phyloP scores from a whole-genome alignment of 2,329 filamentous ascomycete species.

The Monosporascus cannonballus region DNA sequence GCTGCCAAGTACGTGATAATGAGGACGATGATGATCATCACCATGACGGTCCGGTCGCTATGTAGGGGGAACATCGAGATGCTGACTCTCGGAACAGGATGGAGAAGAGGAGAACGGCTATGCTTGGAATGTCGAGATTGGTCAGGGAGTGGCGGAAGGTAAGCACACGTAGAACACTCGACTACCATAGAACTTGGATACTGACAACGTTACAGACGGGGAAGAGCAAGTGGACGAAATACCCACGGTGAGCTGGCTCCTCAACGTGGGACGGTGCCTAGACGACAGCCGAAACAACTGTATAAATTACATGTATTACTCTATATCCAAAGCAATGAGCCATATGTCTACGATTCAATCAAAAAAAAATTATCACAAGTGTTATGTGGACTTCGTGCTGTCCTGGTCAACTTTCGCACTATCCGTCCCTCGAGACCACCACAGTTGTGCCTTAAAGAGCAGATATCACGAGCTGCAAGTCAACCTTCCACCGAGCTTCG shows the following conservation, averaged over 20 bases:
- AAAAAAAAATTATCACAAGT: not conserved
- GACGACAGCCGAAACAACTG: conserved; percentile 13
- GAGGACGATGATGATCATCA: not conserved
- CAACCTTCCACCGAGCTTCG: no score
- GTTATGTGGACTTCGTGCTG: no score
- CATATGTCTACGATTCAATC: not conserved
- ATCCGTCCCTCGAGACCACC: no score
- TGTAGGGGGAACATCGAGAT: conserved; percentile 1
- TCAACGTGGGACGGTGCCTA: conserved; percentile 6
- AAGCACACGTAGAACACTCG: conserved; percentile 28
- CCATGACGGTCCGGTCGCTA: not conserved
- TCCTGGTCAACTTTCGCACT: no score
- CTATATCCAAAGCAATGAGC: conserved; percentile 6
- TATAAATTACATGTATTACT: conserved; percentile 23
- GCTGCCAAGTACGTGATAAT: conserved; percentile 56
- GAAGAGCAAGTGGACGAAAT: conserved; percentile 51
- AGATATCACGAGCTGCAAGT: no score
- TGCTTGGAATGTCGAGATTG: conserved; percentile 90
- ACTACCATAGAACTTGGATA: not conserved
- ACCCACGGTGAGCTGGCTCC: conserved; percentile 42
- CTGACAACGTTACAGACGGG: conserved; percentile 35
- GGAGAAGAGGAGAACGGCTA: conserved; percentile 84
- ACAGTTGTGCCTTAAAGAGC: no score
- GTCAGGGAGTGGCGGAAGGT: conserved; percentile 92
- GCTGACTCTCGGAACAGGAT: conserved; percentile 48